These are phyloP conservation scores for Pyricularia grisea DNA, from an alignment of 2,329 filamentous ascomycete species.

Conservation along the genomic window DNA sequence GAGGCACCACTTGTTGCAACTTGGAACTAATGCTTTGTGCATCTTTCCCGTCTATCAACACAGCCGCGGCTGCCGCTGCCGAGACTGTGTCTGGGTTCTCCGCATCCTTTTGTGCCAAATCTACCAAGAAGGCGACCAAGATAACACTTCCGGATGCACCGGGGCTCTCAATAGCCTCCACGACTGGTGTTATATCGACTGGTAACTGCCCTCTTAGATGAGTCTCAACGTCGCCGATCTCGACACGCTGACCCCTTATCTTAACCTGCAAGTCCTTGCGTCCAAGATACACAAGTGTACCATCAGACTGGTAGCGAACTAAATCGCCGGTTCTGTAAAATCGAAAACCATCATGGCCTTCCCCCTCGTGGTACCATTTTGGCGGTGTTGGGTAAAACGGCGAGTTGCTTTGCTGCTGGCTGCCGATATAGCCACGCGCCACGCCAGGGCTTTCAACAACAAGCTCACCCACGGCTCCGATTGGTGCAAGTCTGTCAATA, in stretches of 20 bases:
- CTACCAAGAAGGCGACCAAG: too few species aligned
- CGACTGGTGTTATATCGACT: too few species aligned
- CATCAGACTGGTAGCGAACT: not conserved
- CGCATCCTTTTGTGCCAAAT: too few species aligned
- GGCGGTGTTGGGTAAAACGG: not conserved
- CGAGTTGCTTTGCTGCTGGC: not conserved
- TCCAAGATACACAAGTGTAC: not conserved
- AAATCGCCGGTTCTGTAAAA: constrained; percentile 5
- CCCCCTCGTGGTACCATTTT: not conserved
- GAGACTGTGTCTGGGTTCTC: too few species aligned
- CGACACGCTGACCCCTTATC: not conserved
- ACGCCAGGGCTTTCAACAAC: not conserved
- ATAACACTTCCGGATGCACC: too few species aligned
- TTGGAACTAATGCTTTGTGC: too few species aligned
- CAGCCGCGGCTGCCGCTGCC: too few species aligned
- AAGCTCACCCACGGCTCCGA: not conserved
- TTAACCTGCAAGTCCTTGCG: constrained; percentile 1
- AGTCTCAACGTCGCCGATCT: constrained; percentile 4
- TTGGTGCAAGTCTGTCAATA: not conserved
- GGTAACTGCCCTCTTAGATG: not conserved
- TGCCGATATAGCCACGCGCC: not conserved
- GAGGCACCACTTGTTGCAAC: too few species aligned
- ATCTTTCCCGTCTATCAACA: too few species aligned
- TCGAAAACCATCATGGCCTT: not conserved
- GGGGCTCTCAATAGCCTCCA: too few species aligned